Conservation (phyloP, 225 moss, liverwort and hornwort species). For the Pseudoscleropodium purum region DNA sequence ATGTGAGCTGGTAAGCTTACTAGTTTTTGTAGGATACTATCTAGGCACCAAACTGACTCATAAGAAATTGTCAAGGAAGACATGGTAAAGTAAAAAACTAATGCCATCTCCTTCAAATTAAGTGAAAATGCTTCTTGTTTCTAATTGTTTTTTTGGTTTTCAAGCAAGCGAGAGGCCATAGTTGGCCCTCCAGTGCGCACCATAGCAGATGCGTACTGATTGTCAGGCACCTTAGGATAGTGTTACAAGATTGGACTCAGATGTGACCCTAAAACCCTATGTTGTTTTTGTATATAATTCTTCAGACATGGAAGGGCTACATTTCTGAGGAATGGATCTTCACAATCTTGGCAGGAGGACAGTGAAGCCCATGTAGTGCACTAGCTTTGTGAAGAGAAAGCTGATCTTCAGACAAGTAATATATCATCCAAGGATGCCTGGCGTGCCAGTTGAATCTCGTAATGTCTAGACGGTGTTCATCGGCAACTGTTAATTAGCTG, state of each 20-base stretch:
- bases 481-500: not conserved
- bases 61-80: not conserved
- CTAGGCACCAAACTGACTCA: not conserved
- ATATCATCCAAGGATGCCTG: not conserved
- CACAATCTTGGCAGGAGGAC: conserved; percentile 4
- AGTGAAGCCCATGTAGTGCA: not conserved
- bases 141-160: not conserved
- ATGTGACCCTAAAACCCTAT: not conserved
- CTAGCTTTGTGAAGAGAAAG: not conserved
- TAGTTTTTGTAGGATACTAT: not conserved
- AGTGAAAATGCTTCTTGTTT: not conserved
- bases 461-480: not conserved
- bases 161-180: not conserved
- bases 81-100: not conserved
- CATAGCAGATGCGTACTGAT: not conserved
- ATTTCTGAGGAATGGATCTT: not conserved
- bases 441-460: not conserved
- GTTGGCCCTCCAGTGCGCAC: not conserved
- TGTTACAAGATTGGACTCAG: not conserved
- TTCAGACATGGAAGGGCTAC: not conserved
- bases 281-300: not conserved
- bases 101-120: not conserved
- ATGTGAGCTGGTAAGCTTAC: not conserved
- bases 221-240: not conserved
- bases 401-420: not conserved